Percentiles rank a stretch among this genome's conserved stretches.
Conservation (phyloP, 176 grass and related monocot genomes). For the Rhipidocladum racemiflorum region DNA sequence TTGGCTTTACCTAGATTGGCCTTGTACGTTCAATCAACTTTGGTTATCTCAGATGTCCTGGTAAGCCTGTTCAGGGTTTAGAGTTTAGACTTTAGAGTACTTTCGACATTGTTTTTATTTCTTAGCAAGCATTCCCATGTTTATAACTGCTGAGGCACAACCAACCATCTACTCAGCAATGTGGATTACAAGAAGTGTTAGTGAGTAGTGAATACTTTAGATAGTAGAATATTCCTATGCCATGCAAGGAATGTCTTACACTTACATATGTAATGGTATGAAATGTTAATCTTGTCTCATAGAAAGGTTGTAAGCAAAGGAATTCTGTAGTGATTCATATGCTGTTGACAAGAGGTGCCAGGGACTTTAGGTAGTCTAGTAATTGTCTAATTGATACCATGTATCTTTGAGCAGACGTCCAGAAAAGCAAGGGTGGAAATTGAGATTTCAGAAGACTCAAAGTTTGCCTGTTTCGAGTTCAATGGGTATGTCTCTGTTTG, state of each 20-base stretch:
- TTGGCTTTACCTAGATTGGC: background rate
- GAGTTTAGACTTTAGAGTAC: too few species aligned
- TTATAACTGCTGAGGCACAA: background rate
- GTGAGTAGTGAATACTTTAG: conserved; percentile 14
- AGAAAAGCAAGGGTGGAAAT: conserved; percentile 76
- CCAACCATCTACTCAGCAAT: conserved; percentile 12
- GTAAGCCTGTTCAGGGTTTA: too few species aligned
- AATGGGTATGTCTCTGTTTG: conserved; percentile 50
- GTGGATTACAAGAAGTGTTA: background rate
- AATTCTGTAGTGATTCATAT: conserved; percentile 4
- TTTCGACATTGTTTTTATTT: conserved; percentile 8
- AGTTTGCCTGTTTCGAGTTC: conserved; percentile 70
- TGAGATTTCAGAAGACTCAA: conserved; percentile 83
- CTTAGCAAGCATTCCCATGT: background rate
- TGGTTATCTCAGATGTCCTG: background rate
- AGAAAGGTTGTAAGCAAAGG: background rate
- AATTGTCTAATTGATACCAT: background rate
- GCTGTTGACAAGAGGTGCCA: background rate
- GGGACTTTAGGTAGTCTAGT: background rate
- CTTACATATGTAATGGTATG: conserved; percentile 1
- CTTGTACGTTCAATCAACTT: background rate
- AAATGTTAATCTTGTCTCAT: background rate
- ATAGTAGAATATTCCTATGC: background rate
- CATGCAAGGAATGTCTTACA: conserved; percentile 7
- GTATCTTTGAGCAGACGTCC: conserved; percentile 57